Evolutionary conservation across 306 rosid genomes (phyloP).

Genomic region (Inga oerstediana): DNA sequence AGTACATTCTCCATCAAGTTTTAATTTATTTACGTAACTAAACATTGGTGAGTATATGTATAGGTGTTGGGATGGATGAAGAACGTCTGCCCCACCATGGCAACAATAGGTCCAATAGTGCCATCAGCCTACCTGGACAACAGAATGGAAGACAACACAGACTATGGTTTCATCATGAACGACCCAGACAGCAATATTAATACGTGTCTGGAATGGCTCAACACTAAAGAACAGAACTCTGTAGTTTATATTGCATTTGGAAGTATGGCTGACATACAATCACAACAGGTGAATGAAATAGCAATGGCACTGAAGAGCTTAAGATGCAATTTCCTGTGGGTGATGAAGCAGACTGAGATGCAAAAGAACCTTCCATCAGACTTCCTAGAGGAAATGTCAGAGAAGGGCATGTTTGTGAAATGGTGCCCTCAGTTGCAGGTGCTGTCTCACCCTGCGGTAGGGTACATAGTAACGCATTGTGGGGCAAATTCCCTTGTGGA

Average conservation of each 20-base stretch:
- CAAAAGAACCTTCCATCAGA: neutral
- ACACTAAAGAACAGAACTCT: neutral
- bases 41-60: neutral
- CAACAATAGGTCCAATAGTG: neutral
- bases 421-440: neutral
- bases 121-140: neutral
- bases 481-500: neutral
- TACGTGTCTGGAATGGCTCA: neutral
- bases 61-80: neutral
- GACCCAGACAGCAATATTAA: neutral
- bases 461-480: neutral
- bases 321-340: neutral
- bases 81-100: neutral
- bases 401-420: neutral
- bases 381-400: neutral
- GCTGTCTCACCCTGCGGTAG: conserved; percentile 11
- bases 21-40: too few species aligned
- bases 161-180: conserved; percentile 1
- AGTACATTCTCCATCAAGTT: too few species aligned
- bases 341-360: neutral
- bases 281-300: neutral
- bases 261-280: neutral
- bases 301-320: neutral
- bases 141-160: neutral
- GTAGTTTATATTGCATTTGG: neutral